Evolutionary conservation across 371 early-diverging fungal species (phyloP), one percentile per base, ranked within the genome.

Genomic region (Encephalitozoon romaleae): DNA sequence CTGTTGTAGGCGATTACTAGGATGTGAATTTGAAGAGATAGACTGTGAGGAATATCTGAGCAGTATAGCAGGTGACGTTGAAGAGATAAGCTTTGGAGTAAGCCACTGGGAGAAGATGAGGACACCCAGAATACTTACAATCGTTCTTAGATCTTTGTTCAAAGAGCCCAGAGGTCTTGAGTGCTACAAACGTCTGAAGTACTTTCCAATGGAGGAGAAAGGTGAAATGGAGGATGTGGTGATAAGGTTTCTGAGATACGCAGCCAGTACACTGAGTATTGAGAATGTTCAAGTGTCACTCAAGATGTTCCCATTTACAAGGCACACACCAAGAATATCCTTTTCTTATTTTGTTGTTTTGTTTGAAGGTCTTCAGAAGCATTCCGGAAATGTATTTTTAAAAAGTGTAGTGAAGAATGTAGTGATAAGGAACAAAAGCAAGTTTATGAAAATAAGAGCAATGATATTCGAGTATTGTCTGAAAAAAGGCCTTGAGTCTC

Each of bases 401-500:
- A 70, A 9, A n/a, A 34, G n/a, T 21, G 26, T 49, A 12, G 21
- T 70, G 25, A 26, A n/a, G 51, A 70, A 70, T 53, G 12, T 52
- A 9, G 52, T 9, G n/a, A 30, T 28, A 26, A 51, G 47, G 32
- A 43, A 23, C 42, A 70, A 70, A 23, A 12, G 6, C 26, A 49
- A 53, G 54, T 52, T 70, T 54, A 70, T 41, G 42, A 53, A 21
- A 21, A 53, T 70, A 47, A 70, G 41, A 52, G 28, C 45, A 15
- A 51, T 47, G 53, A 70, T 70, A 47, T 54, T 70, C 15, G 70
- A 70, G 18, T 54, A 70, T 18, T 70, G 28, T 9, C 1, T 70
- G 45, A 41, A 30, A 12, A 25, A n/a, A n/a, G 15, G 8, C 4
- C 5, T 9, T 4, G 49, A 25, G 70, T 49, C 32, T 3, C 18